Conservation (phyloP, 352 stramenopile species). For the Phytophthora sansomeana region DNA sequence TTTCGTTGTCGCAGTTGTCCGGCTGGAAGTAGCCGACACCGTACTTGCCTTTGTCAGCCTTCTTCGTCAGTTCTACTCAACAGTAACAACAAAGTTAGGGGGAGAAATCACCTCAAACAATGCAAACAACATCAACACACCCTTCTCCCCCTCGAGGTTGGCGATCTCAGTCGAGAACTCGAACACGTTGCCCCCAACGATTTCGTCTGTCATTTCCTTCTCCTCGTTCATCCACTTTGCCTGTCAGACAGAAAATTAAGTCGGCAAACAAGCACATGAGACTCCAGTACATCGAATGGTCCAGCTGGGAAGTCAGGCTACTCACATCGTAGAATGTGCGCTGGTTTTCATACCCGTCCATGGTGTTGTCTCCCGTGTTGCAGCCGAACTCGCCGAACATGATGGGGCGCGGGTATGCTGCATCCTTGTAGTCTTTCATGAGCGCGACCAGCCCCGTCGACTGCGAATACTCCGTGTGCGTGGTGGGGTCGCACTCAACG, state of each 20-base stretch:
- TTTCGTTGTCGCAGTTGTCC: slow-evolving; percentile 64
- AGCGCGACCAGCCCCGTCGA: slow-evolving; percentile 59
- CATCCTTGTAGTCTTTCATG: slow-evolving; percentile 62
- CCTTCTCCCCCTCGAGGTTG: slow-evolving; percentile 57
- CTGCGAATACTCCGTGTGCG: slow-evolving; percentile 54
- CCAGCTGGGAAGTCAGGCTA: background rate
- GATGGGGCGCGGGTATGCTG: slow-evolving; percentile 58
- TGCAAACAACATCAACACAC: slow-evolving; percentile 22
- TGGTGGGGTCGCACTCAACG: slow-evolving; percentile 60
- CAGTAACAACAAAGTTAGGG: background rate
- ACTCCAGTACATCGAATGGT: background rate
- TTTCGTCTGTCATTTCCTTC: slow-evolving; percentile 70
- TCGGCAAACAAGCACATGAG: slow-evolving; percentile 1
- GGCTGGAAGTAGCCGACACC: slow-evolving; percentile 75
- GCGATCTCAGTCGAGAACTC: slow-evolving; percentile 82
- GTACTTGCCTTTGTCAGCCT: slow-evolving; percentile 59
- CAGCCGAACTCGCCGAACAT: slow-evolving; percentile 82
- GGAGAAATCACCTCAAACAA: background rate
- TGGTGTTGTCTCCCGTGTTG: slow-evolving; percentile 68
- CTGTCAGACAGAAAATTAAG: slow-evolving; percentile 22
- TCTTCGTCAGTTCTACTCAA: slow-evolving; percentile 47
- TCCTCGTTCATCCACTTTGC: slow-evolving; percentile 90
- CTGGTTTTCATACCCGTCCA: slow-evolving; percentile 69
- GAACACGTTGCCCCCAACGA: slow-evolving; percentile 83
- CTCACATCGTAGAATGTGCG: slow-evolving; percentile 72